Percentiles rank a stretch among this genome's conserved stretches.
Conservation (phyloP, 352 stramenopile genomes). For the Phytophthora ramorum region DNA sequence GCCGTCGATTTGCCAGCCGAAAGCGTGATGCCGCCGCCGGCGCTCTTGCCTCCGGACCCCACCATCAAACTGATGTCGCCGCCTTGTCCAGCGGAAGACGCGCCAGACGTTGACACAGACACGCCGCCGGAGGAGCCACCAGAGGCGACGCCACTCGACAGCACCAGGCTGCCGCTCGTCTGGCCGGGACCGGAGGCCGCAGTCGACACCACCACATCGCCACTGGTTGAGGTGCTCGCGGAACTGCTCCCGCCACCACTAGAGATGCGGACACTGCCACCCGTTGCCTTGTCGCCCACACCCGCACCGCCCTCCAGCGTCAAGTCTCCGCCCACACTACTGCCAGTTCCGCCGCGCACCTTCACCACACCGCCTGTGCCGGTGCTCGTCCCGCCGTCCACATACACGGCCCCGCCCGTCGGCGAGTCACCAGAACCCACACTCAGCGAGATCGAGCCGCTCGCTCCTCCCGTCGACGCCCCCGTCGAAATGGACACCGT, state of each 20-base stretch:
- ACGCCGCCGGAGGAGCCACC: slow-evolving; percentile 6
- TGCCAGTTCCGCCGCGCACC: too few relatives aligned
- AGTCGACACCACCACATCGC: slow-evolving; percentile 17
- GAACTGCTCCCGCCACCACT: too few relatives aligned
- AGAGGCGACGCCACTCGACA: background rate
- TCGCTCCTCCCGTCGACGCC: too few relatives aligned
- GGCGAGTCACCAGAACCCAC: slow-evolving; percentile 17
- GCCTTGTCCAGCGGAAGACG: slow-evolving; percentile 1
- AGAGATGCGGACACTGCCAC: too few relatives aligned
- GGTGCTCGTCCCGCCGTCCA: background rate
- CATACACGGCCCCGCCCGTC: background rate
- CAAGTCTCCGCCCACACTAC: too few relatives aligned
- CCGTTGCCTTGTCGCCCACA: too few relatives aligned
- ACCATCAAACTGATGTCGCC: slow-evolving; percentile 10
- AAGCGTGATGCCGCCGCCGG: slow-evolving; percentile 9
- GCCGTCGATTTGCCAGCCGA: slow-evolving; percentile 6
- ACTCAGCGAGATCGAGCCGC: background rate
- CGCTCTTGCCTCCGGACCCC: slow-evolving; percentile 1
- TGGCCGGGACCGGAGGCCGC: slow-evolving; percentile 1
- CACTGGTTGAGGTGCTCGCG: background rate
- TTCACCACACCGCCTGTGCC: too few relatives aligned
- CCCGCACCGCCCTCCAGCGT: too few relatives aligned
- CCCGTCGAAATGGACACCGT: too few relatives aligned
- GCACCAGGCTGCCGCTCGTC: slow-evolving; percentile 3
- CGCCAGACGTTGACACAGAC: slow-evolving; percentile 2